Conservation (phyloP, 768 basidiomycete species). For the Aureoboletus auriporus region DNA sequence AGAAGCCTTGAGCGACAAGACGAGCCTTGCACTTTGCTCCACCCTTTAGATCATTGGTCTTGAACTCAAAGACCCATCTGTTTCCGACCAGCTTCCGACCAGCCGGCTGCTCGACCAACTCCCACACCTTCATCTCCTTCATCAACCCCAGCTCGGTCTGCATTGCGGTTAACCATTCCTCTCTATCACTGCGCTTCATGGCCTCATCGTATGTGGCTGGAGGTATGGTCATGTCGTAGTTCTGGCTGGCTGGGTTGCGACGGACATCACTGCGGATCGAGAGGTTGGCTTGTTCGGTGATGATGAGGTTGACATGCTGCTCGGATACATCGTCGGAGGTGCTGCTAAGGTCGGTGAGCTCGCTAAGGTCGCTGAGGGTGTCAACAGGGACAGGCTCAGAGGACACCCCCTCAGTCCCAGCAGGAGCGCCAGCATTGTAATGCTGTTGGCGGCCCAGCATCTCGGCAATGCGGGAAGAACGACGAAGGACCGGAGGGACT, state of each 20-base stretch:
- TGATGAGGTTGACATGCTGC: slow-evolving; percentile 8
- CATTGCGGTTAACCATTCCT: slow-evolving; percentile 3
- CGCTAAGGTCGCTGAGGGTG: no score
- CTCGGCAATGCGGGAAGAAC: no score
- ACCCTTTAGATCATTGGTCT: neutral
- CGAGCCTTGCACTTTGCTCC: neutral
- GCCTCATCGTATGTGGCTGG: slow-evolving; percentile 1
- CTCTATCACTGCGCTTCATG: neutral
- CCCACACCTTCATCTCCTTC: slow-evolving; percentile 6
- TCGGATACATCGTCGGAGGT: no score
- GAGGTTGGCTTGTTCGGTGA: slow-evolving; percentile 1
- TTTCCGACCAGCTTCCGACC: slow-evolving; percentile 2
- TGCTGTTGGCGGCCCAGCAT: no score
- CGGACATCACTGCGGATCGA: neutral
- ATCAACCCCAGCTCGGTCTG: neutral
- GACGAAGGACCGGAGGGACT: no score
- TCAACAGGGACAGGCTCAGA: no score
- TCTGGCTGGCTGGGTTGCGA: neutral
- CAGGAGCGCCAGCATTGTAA: no score
- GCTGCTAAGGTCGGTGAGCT: neutral
- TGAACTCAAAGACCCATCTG: slow-evolving; percentile 8
- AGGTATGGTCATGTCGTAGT: neutral
- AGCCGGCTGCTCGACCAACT: neutral
- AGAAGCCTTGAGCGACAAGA: neutral
- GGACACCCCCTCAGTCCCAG: no score